phyloP scores from a whole-genome alignment of 179 eudicot species.

The Pouteria campechiana region DNA sequence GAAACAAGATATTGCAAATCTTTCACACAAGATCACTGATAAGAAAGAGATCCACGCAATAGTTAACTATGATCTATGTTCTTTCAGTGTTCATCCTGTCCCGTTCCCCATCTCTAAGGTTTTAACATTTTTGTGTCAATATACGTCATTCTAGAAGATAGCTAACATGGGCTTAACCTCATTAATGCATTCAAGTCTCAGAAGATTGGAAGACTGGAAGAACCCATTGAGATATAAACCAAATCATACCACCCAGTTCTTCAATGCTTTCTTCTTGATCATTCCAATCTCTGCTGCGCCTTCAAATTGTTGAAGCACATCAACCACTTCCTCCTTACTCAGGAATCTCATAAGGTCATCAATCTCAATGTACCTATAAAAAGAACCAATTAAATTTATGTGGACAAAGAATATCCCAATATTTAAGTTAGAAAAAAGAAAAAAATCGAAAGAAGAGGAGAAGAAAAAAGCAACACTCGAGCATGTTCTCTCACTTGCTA shows the following conservation, averaged over 20 bases:
- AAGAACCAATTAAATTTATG: background rate
- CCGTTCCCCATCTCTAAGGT: no score
- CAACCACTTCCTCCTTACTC: constrained; percentile 57
- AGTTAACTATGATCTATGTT: no score
- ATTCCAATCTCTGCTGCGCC: constrained; percentile 56
- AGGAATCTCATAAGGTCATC: constrained; percentile 65
- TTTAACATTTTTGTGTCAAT: no score
- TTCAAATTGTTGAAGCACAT: constrained; percentile 43
- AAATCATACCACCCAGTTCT: constrained; percentile 72
- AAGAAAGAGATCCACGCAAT: no score
- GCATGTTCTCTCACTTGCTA: constrained; percentile 32
- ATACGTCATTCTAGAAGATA: no score
- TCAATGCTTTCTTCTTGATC: constrained; percentile 44
- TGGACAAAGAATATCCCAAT: no score
- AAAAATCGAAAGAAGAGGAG: background rate
- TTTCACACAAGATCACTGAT: no score
- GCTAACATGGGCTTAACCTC: no score
- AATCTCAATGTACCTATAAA: constrained; percentile 56
- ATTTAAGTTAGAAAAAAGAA: background rate
- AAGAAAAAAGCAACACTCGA: background rate
- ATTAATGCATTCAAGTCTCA: no score
- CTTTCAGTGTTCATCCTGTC: no score
- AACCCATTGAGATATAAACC: constrained; percentile 1
- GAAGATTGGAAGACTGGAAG: no score
- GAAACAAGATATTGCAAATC: no score